A percentile compares a stretch with the other conserved stretches of the same genome.
These are phyloP conservation scores for Bothriochloa decipiens DNA, from an alignment of 176 grass and related monocot species.

Conservation along the genomic window DNA sequence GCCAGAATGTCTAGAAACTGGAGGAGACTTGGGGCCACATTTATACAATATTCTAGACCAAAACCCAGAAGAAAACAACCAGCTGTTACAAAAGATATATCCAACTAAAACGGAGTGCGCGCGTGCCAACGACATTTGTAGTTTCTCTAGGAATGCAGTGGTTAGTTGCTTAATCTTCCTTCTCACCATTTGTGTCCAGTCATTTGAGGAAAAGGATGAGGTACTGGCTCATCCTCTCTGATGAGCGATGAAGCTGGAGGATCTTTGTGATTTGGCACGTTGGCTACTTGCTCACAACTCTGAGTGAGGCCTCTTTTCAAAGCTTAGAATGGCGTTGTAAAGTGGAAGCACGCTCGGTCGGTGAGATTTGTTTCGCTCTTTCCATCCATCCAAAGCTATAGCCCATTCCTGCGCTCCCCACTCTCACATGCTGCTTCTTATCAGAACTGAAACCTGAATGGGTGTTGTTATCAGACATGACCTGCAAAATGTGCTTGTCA, in stretches of 20 bases:
- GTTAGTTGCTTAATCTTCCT: slow-evolving; percentile 8
- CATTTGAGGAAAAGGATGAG: background rate
- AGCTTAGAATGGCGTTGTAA: background rate
- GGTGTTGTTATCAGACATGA: background rate
- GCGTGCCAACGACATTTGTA: background rate
- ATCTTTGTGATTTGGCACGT: background rate
- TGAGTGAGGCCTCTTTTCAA: background rate
- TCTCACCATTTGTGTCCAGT: slow-evolving; percentile 9
- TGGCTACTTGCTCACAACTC: slow-evolving; percentile 1
- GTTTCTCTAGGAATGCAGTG: background rate
- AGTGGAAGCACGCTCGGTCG: background rate
- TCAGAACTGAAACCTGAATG: background rate
- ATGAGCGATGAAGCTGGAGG: background rate
- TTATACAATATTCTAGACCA: background rate
- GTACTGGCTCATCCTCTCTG: no score
- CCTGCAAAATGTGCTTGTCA: slow-evolving; percentile 12
- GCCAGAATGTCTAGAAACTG: background rate
- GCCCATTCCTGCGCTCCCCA: background rate
- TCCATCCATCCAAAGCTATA: background rate
- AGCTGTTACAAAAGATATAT: background rate
- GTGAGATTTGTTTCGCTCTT: background rate
- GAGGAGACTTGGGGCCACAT: background rate
- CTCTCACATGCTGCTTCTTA: background rate
- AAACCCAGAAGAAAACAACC: slow-evolving; percentile 3
- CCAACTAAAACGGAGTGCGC: background rate